These are phyloP conservation scores for Mycosarcoma maydis DNA, from an alignment of 1,284 basidiomycete species.

Conservation along the genomic window DNA sequence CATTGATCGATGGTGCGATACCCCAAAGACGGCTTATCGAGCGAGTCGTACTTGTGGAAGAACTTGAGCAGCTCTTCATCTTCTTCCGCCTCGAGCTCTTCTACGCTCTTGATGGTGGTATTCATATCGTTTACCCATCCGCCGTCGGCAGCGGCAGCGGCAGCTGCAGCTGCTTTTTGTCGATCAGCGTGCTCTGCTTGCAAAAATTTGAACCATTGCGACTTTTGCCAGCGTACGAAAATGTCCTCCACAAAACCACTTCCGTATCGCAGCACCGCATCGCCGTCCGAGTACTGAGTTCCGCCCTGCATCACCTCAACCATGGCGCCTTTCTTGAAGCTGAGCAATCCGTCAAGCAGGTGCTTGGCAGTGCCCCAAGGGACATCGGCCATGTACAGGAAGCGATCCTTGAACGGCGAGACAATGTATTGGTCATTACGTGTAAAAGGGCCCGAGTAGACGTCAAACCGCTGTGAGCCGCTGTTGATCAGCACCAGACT, in stretches of 20 bases:
- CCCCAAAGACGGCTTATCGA: conserved; percentile 53
- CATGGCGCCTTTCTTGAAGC: conserved; percentile 43
- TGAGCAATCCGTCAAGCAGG: conserved; percentile 42
- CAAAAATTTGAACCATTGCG: conserved; percentile 44
- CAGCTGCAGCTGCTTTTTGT: conserved; percentile 18
- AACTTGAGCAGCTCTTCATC: conserved; percentile 36
- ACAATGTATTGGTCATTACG: conserved; percentile 65
- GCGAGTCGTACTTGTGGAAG: conserved; percentile 40
- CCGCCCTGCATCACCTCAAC: conserved; percentile 40
- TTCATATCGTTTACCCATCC: conserved; percentile 14
- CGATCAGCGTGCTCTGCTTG: conserved; percentile 23
- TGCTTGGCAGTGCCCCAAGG: conserved; percentile 53
- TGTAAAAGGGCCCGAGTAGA: conserved; percentile 59
- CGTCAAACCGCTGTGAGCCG: conserved; percentile 63
- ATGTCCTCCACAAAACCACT: conserved; percentile 43
- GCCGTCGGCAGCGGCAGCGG: conserved; percentile 20
- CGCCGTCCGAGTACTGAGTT: conserved; percentile 31
- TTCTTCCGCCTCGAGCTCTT: conserved; percentile 46
- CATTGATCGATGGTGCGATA: conserved; percentile 64
- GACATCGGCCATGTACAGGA: conserved; percentile 60
- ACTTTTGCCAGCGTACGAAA: conserved; percentile 44
- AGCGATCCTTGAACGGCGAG: conserved; percentile 60
- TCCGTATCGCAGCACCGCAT: conserved; percentile 31
- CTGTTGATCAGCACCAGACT: conserved; percentile 63
- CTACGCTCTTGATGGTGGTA: conserved; percentile 16